Percentiles rank a stretch among this genome's conserved stretches.
phyloP scores from a whole-genome alignment of 257 asterid genomes.

The Scutellaria baicalensis region DNA sequence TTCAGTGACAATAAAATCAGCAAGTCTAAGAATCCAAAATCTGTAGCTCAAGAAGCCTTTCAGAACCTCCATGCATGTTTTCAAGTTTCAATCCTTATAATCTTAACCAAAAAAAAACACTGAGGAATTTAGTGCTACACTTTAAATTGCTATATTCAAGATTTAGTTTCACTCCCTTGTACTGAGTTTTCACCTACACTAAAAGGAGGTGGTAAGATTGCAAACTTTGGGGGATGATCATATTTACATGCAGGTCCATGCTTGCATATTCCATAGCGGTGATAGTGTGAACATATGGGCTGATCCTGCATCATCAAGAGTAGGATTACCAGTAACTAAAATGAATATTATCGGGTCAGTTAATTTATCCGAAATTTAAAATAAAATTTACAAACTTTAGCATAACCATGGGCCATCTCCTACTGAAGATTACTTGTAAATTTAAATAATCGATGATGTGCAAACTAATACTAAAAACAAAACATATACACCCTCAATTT shows the following conservation, averaged over 20 bases:
- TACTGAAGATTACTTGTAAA: background rate
- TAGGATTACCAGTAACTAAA: background rate
- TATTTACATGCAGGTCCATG: constrained; percentile 82
- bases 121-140: too few relatives aligned
- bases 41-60: too few relatives aligned
- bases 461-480: too few relatives aligned
- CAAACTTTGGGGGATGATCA: constrained; percentile 66
- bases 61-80: too few relatives aligned
- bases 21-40: too few relatives aligned
- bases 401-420: background rate
- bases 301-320: constrained; percentile 50
- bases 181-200: background rate
- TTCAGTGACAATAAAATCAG: too few relatives aligned
- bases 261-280: constrained; percentile 88
- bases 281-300: constrained; percentile 67
- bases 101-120: too few relatives aligned
- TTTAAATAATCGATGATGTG: too few relatives aligned
- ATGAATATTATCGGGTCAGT: background rate
- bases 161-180: too few relatives aligned
- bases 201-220: constrained; percentile 17
- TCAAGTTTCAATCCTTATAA: too few relatives aligned
- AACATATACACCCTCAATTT: background rate
- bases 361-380: background rate
- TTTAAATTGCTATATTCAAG: too few relatives aligned
- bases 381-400: background rate